Base-by-base conservation (phyloP, 148 eudicot genomes). In the Mesembryanthemum crystallinum region DNA sequence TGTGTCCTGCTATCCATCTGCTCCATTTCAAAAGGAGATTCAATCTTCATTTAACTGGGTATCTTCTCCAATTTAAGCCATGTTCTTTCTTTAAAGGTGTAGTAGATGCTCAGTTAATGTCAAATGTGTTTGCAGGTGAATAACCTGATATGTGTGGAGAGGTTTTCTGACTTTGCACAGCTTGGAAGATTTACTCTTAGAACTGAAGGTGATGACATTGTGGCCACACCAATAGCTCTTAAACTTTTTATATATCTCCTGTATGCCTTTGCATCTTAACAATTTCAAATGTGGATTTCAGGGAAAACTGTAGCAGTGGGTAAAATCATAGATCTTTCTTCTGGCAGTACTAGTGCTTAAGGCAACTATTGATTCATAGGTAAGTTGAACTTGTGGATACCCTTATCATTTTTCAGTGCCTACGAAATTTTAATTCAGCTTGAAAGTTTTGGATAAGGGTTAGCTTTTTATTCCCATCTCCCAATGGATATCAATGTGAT, bases 301-400 rank as follows among this genome's bases (percentile, higher is more conserved):
- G 97, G 97, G 77, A 90, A 88, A 86, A 92, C 97, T 17, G 84
- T 92, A 54, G 97, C 94, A 24, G 88, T 90, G 62, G 97, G 97
- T 33, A 90, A 87, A 82, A 85, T 92, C 47, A 87, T 79, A 3
- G 80, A 71, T 42, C 82, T 88, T 67, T 79, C 83, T 25, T 23
- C 73, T 73, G 54, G 71, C 73, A 76, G 77, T 71, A 72, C 71
- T 55, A 58, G 75, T 77, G 78, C 78, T 12, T 80, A 69, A 79
- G 67, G 49, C 75, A 85, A 52, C 83, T 84, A 83, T 80, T 78
- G 32, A 18, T 13, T 54, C 60, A 64, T 73, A 82, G 13, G 87
- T 86, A 58, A 74, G 76, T 3, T 62, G n/a, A 32, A 0, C 32
- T 24, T 5, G 12, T 52, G 15, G 24, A 11, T 54, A 39, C 21